A percentile compares a stretch with the other conserved stretches of the same genome.
Evolutionary conservation across 805 yeast species (phyloP).

Genomic region (Zygosaccharomyces pseudorouxii): DNA sequence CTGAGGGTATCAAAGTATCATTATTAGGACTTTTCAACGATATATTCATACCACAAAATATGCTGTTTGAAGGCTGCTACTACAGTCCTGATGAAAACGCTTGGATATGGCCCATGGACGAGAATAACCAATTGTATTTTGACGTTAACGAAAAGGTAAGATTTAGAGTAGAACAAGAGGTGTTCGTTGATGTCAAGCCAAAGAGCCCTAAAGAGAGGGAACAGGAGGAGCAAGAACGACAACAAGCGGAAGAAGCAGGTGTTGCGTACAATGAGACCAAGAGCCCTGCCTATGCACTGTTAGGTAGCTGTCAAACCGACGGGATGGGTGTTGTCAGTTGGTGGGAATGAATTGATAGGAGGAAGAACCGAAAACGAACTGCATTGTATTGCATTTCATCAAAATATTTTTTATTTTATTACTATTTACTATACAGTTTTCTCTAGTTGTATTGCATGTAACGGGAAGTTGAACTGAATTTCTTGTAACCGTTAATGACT

Average conservation of each 20-base stretch:
- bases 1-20: slow-evolving; percentile 72
- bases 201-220: slow-evolving; percentile 55
- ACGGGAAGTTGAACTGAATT: slow-evolving; percentile 93
- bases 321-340: slow-evolving; percentile 96
- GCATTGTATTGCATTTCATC: neutral
- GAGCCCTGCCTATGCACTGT: slow-evolving; percentile 75
- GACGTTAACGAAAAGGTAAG: slow-evolving; percentile 90
- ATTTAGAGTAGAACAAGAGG: slow-evolving; percentile 85
- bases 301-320: slow-evolving; percentile 90
- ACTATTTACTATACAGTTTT: slow-evolving; percentile 14
- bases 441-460: slow-evolving; percentile 93
- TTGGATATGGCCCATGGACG: slow-evolving; percentile 86
- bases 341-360: slow-evolving; percentile 68
- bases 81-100: slow-evolving; percentile 75
- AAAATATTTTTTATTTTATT: slow-evolving; percentile 10
- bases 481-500: slow-evolving; percentile 97
- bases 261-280: slow-evolving; percentile 33
- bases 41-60: slow-evolving; percentile 77
- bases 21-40: slow-evolving; percentile 84
- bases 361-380: neutral
- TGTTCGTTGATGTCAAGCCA: slow-evolving; percentile 80
- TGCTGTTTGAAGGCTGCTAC: slow-evolving; percentile 72
- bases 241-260: slow-evolving; percentile 24
- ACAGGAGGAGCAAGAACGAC: slow-evolving; percentile 33
- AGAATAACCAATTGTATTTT: slow-evolving; percentile 69